A percentile compares a stretch with the other conserved stretches of the same genome.
phyloP scores from a whole-genome alignment of 345 rosid genomes.

The Eucalyptus curtisii region DNA sequence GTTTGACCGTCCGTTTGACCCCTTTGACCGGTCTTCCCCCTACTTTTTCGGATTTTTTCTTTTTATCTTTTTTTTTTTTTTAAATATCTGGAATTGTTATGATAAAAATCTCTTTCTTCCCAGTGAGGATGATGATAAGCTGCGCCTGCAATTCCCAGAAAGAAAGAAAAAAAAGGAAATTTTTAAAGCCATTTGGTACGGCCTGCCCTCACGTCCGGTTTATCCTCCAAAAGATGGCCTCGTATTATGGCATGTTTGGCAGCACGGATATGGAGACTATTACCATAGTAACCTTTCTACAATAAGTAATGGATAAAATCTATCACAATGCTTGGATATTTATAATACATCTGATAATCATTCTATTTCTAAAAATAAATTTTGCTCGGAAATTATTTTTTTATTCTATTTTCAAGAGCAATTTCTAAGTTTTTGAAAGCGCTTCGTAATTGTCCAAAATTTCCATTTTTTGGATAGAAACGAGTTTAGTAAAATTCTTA shows the following conservation, averaged over 20 bases:
- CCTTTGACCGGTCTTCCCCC: neutral
- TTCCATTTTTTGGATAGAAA: fast-evolving
- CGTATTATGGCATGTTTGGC: neutral
- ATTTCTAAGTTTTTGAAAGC: no score
- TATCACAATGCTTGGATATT: neutral
- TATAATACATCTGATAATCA: no score
- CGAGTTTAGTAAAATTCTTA: fast-evolving
- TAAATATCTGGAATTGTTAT: neutral
- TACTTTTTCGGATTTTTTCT: neutral
- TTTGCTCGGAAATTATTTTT: no score
- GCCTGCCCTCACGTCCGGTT: neutral
- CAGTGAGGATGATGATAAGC: neutral
- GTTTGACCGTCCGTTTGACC: neutral
- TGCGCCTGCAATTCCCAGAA: neutral
- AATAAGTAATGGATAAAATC: neutral
- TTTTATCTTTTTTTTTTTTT: neutral
- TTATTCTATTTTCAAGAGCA: fast-evolving
- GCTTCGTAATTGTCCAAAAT: no score
- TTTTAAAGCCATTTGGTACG: neutral
- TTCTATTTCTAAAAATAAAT: no score
- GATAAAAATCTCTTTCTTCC: neutral
- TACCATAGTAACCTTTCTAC: neutral
- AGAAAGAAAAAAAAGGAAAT: no score
- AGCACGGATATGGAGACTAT: neutral
- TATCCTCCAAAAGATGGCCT: neutral